phyloP scores from a whole-genome alignment of 768 basidiomycete species.

The Agaricus sinodeliciosus region DNA sequence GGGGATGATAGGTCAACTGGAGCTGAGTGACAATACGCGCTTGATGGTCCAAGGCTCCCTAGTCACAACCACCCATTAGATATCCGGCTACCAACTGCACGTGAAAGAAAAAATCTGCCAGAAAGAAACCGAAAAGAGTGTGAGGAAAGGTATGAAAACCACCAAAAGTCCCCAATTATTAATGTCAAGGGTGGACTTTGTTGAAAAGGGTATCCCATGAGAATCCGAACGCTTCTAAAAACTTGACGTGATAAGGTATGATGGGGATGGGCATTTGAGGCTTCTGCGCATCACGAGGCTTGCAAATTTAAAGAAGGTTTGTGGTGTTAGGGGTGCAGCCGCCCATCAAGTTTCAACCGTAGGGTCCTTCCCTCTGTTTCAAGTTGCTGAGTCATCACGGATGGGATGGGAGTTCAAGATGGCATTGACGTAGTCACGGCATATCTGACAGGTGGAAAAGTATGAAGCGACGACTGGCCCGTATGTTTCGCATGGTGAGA shows the following conservation, averaged over 20 bases:
- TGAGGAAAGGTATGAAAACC: background rate
- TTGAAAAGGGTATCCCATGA: background rate
- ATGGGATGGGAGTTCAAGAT: constrained; percentile 4
- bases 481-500: constrained; percentile 22
- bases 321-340: constrained; percentile 1
- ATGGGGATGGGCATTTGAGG: background rate
- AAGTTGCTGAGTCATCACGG: constrained; percentile 5
- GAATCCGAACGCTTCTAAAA: background rate
- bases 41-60: background rate
- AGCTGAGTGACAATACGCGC: constrained; percentile 1
- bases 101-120: background rate
- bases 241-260: background rate
- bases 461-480: constrained; percentile 34
- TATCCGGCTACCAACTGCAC: constrained; percentile 5
- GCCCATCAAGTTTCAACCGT: constrained; percentile 8
- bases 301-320: constrained; percentile 6
- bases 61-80: background rate
- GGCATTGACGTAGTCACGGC: constrained; percentile 14
- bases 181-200: background rate
- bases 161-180: constrained; percentile 12
- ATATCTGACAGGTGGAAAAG: constrained; percentile 33
- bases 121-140: constrained; percentile 1
- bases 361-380: constrained; percentile 8
- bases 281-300: constrained; percentile 8
- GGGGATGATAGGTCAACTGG: background rate